Conservation (phyloP, 495 filamentous ascomycete species). For the Massariosphaeria phaeospora region DNA sequence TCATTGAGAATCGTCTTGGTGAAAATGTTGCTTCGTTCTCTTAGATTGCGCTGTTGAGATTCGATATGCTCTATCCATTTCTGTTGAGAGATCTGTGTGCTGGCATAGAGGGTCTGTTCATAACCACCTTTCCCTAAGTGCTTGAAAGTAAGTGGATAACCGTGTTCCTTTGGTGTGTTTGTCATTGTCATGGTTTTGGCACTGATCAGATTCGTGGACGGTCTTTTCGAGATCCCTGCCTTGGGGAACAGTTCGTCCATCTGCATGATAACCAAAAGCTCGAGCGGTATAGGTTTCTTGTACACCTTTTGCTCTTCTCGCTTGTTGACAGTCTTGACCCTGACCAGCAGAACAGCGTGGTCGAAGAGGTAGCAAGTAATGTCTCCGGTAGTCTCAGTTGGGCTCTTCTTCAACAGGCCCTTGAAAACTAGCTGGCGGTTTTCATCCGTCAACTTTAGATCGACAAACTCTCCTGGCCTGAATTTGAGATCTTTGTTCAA, state of each 20-base stretch:
- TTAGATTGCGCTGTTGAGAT: slow-evolving; percentile 75
- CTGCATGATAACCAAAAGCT: slow-evolving; percentile 86
- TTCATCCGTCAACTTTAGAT: slow-evolving; percentile 91
- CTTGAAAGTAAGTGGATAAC: slow-evolving; percentile 93
- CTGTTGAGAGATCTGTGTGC: slow-evolving; percentile 69
- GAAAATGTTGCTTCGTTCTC: slow-evolving; percentile 86
- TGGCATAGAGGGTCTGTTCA: slow-evolving; percentile 84
- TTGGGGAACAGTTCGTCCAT: slow-evolving; percentile 93
- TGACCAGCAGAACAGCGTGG: slow-evolving; percentile 82
- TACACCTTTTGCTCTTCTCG: slow-evolving; percentile 92
- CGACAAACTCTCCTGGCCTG: slow-evolving; percentile 78
- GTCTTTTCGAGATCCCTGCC: slow-evolving; percentile 72
- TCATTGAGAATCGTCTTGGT: slow-evolving; percentile 81
- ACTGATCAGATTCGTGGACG: slow-evolving; percentile 80
- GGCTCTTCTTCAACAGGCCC: slow-evolving; percentile 84
- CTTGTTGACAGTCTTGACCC: slow-evolving; percentile 86
- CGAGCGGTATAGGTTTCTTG: slow-evolving; percentile 89
- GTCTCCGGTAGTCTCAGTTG: slow-evolving; percentile 72
- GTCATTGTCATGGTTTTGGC: slow-evolving; percentile 45
- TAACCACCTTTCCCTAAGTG: slow-evolving; percentile 97
- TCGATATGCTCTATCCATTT: slow-evolving; percentile 98
- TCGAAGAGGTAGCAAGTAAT: slow-evolving; percentile 94
- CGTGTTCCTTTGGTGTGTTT: slow-evolving; percentile 56
- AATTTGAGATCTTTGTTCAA: slow-evolving; percentile 87
- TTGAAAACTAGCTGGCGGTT: slow-evolving; percentile 90